Evolutionary conservation across 1,139 yeast genomes (phyloP).

Genomic region (Magnusiomyces paraingens): DNA sequence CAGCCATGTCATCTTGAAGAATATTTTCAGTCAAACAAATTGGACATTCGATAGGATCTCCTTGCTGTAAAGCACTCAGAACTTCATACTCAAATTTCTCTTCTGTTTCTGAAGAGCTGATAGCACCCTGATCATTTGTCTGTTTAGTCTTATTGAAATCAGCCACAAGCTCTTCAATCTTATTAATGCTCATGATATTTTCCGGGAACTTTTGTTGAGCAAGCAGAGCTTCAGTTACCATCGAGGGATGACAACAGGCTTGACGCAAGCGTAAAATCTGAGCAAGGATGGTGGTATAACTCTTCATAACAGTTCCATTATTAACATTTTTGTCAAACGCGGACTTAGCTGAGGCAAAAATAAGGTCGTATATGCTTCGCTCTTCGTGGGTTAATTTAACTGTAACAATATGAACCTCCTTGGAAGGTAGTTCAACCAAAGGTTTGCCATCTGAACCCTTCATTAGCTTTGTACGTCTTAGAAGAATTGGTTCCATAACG

Average conservation of each 20-base stretch:
- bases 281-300: constrained; percentile 73
- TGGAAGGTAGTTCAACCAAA: constrained; percentile 70
- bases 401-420: constrained; percentile 62
- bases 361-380: constrained; percentile 57
- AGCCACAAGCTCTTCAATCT: constrained; percentile 10
- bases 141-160: constrained; percentile 8
- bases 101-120: not conserved
- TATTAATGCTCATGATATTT: constrained; percentile 9
- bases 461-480: constrained; percentile 86
- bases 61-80: constrained; percentile 1
- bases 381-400: constrained; percentile 65
- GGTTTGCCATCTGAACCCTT: constrained; percentile 57
- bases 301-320: constrained; percentile 63
- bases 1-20: constrained; percentile 46
- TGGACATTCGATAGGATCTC: not conserved
- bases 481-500: constrained; percentile 72
- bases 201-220: constrained; percentile 18
- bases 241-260: constrained; percentile 75
- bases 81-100: constrained; percentile 3
- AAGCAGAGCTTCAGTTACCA: constrained; percentile 42
- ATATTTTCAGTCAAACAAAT: constrained; percentile 71
- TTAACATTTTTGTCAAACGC: constrained; percentile 60
- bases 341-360: constrained; percentile 60
- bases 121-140: not conserved
- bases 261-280: constrained; percentile 81